Conservation (phyloP, 2,329 filamentous ascomycete genomes). For the Laburnicola sp. region DNA sequence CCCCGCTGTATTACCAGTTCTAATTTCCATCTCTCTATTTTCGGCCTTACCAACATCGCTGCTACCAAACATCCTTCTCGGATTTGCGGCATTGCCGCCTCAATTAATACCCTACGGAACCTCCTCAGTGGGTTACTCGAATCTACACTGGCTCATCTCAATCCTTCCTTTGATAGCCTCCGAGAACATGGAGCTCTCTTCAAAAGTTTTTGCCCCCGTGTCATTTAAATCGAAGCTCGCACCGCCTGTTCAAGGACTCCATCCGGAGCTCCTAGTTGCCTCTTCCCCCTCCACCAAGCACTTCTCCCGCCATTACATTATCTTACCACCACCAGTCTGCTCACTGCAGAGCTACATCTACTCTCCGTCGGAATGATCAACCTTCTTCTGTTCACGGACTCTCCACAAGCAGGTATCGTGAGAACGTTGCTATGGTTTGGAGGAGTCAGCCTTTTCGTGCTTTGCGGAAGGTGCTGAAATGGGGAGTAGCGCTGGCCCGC, state of each 20-base stretch:
- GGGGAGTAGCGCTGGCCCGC: constrained; percentile 82
- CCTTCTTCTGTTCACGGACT: constrained; percentile 73
- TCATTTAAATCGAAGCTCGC: constrained; percentile 43
- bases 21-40: constrained; percentile 75
- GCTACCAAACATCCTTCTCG: constrained; percentile 79
- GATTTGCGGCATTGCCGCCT: constrained; percentile 74
- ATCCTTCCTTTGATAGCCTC: constrained; percentile 66
- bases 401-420: constrained; percentile 55
- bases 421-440: constrained; percentile 56
- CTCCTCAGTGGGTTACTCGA: constrained; percentile 61
- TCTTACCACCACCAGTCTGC: constrained; percentile 84
- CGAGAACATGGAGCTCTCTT: constrained; percentile 48
- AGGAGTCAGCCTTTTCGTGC: constrained; percentile 73
- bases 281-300: constrained; percentile 84
- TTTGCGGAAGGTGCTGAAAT: constrained; percentile 74
- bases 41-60: constrained; percentile 63
- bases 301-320: constrained; percentile 73
- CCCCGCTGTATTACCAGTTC: constrained; percentile 72
- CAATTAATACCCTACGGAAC: constrained; percentile 69
- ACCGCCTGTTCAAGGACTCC: constrained; percentile 42
- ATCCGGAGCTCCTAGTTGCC: constrained; percentile 63
- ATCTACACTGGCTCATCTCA: constrained; percentile 78
- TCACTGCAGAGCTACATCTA: constrained; percentile 84
- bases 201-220: constrained; percentile 35
- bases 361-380: constrained; percentile 83